Evolutionary conservation across 176 grass and related monocot species (phyloP).

Genomic region (Thalia dealbata): DNA sequence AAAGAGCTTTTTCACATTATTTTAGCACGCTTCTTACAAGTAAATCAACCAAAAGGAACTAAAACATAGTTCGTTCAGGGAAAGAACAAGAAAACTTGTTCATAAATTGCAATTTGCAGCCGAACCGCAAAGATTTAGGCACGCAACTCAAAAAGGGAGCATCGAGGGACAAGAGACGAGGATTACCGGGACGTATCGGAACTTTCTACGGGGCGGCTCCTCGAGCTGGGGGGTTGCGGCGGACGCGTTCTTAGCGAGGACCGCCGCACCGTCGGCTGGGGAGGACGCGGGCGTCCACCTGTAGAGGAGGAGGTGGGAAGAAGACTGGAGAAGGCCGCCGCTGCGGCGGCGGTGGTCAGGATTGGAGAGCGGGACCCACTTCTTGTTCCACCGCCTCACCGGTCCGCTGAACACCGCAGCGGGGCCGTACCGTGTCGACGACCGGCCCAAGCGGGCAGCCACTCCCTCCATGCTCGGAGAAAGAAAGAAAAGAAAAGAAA

Average conservation of each 20-base stretch:
- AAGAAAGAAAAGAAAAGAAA: too few species aligned
- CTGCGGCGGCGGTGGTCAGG: conserved; percentile 2
- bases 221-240: conserved; percentile 37
- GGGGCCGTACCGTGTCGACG: conserved; percentile 62
- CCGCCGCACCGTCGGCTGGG: conserved; percentile 10
- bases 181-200: conserved; percentile 25
- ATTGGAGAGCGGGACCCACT: conserved; percentile 45
- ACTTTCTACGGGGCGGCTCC: conserved; percentile 25
- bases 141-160: not conserved
- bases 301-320: conserved; percentile 38
- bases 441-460: conserved; percentile 47
- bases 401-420: conserved; percentile 58
- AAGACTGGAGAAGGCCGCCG: conserved; percentile 14
- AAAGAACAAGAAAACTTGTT: not conserved
- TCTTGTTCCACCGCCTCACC: conserved; percentile 69
- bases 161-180: not conserved
- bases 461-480: conserved; percentile 40
- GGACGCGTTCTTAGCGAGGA: conserved; percentile 1
- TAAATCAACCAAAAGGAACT: not conserved
- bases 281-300: conserved; percentile 39
- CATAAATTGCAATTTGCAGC: not conserved
- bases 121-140: not conserved
- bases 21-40: not conserved
- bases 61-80: not conserved
- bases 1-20: not conserved